Conservation (phyloP, 176 grass and related monocot species). For the Typha latifolia region DNA sequence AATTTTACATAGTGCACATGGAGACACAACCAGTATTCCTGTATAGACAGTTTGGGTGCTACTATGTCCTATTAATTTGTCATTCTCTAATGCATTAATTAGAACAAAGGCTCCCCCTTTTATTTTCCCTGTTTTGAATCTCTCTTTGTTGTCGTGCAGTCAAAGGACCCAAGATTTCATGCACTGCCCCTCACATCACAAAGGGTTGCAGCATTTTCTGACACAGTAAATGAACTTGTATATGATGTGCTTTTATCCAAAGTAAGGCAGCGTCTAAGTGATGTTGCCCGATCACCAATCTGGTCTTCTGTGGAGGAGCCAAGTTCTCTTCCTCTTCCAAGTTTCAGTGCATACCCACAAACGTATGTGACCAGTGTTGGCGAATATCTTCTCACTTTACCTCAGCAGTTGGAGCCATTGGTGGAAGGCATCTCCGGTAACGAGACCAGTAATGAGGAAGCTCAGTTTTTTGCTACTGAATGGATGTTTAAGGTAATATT, state of each 20-base stretch:
- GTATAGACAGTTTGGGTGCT: neutral
- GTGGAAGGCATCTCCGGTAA: conserved; percentile 69
- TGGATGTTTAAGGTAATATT: conserved; percentile 92
- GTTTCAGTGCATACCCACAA: conserved; percentile 94
- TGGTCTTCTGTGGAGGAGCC: conserved; percentile 88
- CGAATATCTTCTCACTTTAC: conserved; percentile 97
- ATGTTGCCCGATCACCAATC: conserved; percentile 68
- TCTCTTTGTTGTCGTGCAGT: conserved; percentile 44
- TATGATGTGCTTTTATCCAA: conserved; percentile 96
- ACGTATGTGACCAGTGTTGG: conserved; percentile 80
- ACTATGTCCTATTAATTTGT: neutral
- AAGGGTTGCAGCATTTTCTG: conserved; percentile 73
- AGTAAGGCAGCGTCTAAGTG: conserved; percentile 61
- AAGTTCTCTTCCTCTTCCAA: conserved; percentile 79
- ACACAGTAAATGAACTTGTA: conserved; percentile 91
- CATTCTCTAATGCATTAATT: neutral
- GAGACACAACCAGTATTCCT: no score
- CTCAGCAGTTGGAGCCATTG: conserved; percentile 88
- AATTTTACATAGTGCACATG: no score
- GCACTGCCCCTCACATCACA: conserved; percentile 84
- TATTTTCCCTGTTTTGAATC: conserved; percentile 20
- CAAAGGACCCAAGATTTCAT: conserved; percentile 91
- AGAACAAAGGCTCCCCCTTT: conserved; percentile 12
- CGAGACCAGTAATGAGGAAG: conserved; percentile 70
- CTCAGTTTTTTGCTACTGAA: conserved; percentile 92